Percentiles rank a stretch among this genome's conserved stretches.
Evolutionary conservation across 768 basidiomycete species (phyloP).

Genomic region (Psilocybe cubensis): DNA sequence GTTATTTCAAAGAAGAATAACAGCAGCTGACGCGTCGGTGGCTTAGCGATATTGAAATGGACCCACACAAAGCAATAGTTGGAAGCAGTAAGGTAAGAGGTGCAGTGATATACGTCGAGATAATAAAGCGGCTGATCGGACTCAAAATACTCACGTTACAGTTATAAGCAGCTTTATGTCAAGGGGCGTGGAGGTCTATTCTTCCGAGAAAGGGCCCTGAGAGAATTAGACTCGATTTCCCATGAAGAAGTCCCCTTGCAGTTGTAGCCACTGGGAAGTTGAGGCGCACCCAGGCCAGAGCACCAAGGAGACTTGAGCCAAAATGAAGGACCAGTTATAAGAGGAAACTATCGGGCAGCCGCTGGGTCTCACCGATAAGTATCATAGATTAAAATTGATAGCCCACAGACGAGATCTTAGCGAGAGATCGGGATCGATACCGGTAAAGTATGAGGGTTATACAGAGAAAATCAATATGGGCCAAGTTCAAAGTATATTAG

Average conservation of each 20-base stretch:
- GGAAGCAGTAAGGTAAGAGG: constrained; percentile 1
- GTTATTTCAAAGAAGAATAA: neutral
- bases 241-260: constrained; percentile 11
- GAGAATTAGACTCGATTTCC: constrained; percentile 15
- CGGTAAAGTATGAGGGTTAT: neutral
- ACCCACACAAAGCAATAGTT: constrained; percentile 4
- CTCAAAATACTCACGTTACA: constrained; percentile 1
- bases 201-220: constrained; percentile 19
- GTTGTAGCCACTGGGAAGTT: constrained; percentile 8
- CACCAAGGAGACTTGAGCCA: neutral
- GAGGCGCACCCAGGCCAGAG: neutral
- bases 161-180: constrained; percentile 18
- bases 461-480: neutral
- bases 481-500: constrained; percentile 8
- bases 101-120: constrained; percentile 4
- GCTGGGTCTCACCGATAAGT: constrained; percentile 1
- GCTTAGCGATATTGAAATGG: neutral
- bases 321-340: neutral
- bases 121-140: constrained; percentile 12
- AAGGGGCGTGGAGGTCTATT: constrained; percentile 10
- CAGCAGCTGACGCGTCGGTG: neutral
- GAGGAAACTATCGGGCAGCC: constrained; percentile 1
- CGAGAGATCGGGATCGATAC: constrained; percentile 5
- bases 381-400: neutral
- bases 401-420: neutral